Base-by-base conservation (phyloP, 257 asterid species). In the Marsdenia floribunda region DNA sequence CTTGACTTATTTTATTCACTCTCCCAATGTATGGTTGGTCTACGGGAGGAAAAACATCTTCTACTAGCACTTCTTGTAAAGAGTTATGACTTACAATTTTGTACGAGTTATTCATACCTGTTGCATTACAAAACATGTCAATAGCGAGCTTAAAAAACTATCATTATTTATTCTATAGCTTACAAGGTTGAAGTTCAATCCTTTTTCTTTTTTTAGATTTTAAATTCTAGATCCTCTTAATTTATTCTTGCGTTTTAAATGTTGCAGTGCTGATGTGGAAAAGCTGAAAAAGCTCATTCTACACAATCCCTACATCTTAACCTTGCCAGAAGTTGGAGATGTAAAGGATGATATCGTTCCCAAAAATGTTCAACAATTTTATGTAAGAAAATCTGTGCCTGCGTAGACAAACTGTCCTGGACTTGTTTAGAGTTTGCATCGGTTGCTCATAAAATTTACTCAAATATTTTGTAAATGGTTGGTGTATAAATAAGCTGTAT, bases 251-350 rank as follows among this genome's bases (percentile, higher is more conserved):
- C 68, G 19, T 79, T 71, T 86, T 70, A 40, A 72, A 80, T 37
- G 65, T 70, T 83, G 83, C 96, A 95, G 99, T 83, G 87, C 78
- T 77, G 97, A 92, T 67, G 96, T 95, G 61, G 99, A 95, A 77
- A 95, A 90, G 89, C 89, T 95, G 86, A 95, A 90, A 79, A 90
- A 86, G 82, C 96, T 95, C 80, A 84, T 95, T 71, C 88, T 95
- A 75, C 99, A 95, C 57, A 92, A 95, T 85, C 99, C 99, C 35
- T 86, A 81, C 87, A 87, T 85, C 86, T 82, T 95, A 65, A 90
- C 96, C 70, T 82, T 92, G 79, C 91, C 96, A 26, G 96, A 95
- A 83, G 90, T 89, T 50, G 97, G 98, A 58, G 90, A 89, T 26
- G 85, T 81, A 64, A 95, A 90, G 86, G 98, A 95, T 77, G 98